Base-by-base conservation (phyloP, 139 green algal genomes). In the Trebouxia sp. region DNA sequence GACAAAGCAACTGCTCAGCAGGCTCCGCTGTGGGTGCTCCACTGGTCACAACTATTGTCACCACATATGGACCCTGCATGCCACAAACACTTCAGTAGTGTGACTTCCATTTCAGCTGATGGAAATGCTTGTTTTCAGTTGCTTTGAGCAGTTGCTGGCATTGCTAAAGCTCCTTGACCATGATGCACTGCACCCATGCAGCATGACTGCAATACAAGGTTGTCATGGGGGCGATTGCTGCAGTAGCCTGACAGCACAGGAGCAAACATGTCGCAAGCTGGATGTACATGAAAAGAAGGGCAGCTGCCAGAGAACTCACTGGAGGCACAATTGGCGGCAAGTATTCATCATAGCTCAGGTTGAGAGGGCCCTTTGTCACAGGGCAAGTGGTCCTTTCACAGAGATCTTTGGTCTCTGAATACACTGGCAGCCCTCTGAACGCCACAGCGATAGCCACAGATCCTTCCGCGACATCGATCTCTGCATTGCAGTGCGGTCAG, bases 341-440 rank as follows among this genome's bases (percentile, higher is more conserved):
- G 20, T 76, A 43, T 66, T 86, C 53, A 24, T 80, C 48, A n/a
- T 81, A 79, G 15, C 24, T 55, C 37, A 88, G 42, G 11, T 53
- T 48, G 20, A 83, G 39, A 5, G 66, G 47, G 3, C 84, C 84
- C 8, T 75, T 65, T 24, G 42, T 43, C 48, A 88, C 45, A 17
- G 84, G 84, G 74, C 84, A 88, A 28, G 62, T 50, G 17, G 84
- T 76, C 1, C 56, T 56, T 20, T 88, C 65, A 58, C 84, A 88
- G 30, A 88, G 50, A 65, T 84, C 77, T 5, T 82, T 74, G 9
- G 17, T 69, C 24, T 84, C 75, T n/a, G 48, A 80, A 51, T 81
- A 88, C 12, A 88, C 79, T 1, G 78, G 65, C n/a, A 88, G 67
- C 1, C 84, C 84, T 6, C 66, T 62, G 53, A 85, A 88, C 5